Evolutionary conservation across 305 asterid species (phyloP).

Genomic region (Fraxinus latifolia): DNA sequence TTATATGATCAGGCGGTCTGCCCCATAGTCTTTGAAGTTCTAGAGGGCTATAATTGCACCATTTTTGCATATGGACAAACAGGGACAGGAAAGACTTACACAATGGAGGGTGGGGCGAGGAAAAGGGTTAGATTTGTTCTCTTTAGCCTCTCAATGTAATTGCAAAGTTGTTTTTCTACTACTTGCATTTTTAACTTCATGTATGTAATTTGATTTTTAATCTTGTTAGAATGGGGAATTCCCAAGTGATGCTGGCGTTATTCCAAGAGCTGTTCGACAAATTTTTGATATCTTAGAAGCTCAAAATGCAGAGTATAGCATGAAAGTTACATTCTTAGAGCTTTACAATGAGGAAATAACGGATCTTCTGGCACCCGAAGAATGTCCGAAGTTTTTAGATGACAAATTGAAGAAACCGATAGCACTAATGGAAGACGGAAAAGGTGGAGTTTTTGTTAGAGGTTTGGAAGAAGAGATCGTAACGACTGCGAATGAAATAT

Average conservation of each 20-base stretch:
- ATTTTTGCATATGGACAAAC: slow-evolving; percentile 62
- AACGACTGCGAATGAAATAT: slow-evolving; percentile 43
- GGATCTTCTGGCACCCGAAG: slow-evolving; percentile 67
- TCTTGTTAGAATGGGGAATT: slow-evolving; percentile 59
- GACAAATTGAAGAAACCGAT: slow-evolving; percentile 59
- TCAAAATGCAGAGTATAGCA: slow-evolving; percentile 63
- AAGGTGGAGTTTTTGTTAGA: slow-evolving; percentile 49
- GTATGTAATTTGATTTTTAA: slow-evolving; percentile 11
- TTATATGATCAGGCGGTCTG: slow-evolving; percentile 44
- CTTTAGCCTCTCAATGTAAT: neutral
- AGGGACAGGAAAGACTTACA: slow-evolving; percentile 58
- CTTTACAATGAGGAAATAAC: slow-evolving; percentile 72
- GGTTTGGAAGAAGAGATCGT: slow-evolving; percentile 52
- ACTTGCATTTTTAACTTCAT: neutral
- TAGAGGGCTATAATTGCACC: slow-evolving; percentile 58
- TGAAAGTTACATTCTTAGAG: slow-evolving; percentile 72
- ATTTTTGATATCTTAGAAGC: slow-evolving; percentile 36
- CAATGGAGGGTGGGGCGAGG: slow-evolving; percentile 62
- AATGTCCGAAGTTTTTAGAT: slow-evolving; percentile 34
- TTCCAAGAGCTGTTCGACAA: slow-evolving; percentile 56
- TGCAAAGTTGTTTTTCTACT: neutral
- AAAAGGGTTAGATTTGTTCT: slow-evolving; percentile 37
- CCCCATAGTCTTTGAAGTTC: slow-evolving; percentile 42
- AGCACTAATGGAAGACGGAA: slow-evolving; percentile 54
- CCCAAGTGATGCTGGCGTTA: slow-evolving; percentile 67